These are phyloP conservation scores for Porodaedalea pini DNA, from an alignment of 1,284 basidiomycete species.

Conservation along the genomic window DNA sequence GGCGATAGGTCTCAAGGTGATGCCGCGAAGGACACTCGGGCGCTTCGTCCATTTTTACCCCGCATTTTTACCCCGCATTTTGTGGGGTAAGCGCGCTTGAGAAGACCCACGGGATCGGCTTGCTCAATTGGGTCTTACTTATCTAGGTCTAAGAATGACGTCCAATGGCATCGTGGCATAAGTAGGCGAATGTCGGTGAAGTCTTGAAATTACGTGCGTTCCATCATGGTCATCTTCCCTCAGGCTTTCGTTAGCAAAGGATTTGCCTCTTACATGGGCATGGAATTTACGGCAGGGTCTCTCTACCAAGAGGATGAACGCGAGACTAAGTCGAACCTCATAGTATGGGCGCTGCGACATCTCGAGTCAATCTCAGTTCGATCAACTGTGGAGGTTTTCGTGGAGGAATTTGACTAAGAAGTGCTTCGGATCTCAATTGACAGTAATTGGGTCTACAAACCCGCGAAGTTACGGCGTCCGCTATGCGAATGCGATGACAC, in stretches of 20 bases:
- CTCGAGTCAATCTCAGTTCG: neutral
- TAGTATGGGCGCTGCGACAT: neutral
- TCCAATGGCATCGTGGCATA: constrained; percentile 1
- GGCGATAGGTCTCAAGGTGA: neutral
- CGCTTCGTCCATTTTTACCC: constrained; percentile 6
- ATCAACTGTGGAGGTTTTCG: neutral
- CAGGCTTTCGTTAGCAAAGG: neutral
- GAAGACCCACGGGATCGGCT: neutral
- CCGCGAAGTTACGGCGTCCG: neutral
- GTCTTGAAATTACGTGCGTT: too few relatives aligned
- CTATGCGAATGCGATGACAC: neutral
- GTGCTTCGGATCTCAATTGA: constrained; percentile 5
- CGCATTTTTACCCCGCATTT: constrained; percentile 1
- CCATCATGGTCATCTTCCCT: neutral
- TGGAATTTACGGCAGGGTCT: neutral
- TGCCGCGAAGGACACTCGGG: neutral
- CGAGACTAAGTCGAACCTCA: neutral
- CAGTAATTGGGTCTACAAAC: neutral
- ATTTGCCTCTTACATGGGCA: too few relatives aligned
- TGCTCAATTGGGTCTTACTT: neutral
- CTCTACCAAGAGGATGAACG: neutral
- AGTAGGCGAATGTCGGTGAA: neutral
- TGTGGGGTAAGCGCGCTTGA: neutral
- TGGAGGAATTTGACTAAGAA: neutral
- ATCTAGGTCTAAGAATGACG: neutral